Evolutionary conservation across 1,284 basidiomycete species (phyloP).

Genomic region (Tylopilus sp.): DNA sequence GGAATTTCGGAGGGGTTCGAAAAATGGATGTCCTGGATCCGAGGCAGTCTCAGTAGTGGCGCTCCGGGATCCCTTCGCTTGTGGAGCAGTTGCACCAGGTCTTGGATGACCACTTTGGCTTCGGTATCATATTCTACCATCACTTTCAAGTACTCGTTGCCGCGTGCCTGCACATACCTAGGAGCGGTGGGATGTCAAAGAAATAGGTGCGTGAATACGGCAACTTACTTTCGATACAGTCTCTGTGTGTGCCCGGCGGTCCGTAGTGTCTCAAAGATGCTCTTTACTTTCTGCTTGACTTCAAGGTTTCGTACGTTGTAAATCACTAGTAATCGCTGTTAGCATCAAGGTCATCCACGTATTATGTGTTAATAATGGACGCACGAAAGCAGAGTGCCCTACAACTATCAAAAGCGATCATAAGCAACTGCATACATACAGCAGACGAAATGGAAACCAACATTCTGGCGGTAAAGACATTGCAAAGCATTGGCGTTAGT

Average conservation of each 20-base stretch:
- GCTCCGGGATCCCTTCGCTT: slow-evolving; percentile 2
- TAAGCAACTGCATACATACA: background rate
- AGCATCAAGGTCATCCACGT: background rate
- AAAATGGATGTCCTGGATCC: slow-evolving; percentile 19
- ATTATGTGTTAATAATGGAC: slow-evolving; percentile 10
- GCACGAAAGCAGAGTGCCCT: slow-evolving; percentile 26
- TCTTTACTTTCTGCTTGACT: slow-evolving; percentile 12
- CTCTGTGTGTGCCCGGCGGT: slow-evolving; percentile 1
- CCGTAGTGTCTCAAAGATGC: slow-evolving; percentile 14
- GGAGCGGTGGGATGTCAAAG: background rate
- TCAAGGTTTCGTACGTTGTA: slow-evolving; percentile 10
- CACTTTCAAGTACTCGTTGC: slow-evolving; percentile 14
- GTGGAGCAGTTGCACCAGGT: slow-evolving; percentile 27
- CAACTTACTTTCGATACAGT: slow-evolving; percentile 18
- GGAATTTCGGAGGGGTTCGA: slow-evolving; percentile 21
- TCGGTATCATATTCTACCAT: slow-evolving; percentile 20
- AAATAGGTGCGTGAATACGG: accelerated
- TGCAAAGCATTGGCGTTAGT: slow-evolving; percentile 23
- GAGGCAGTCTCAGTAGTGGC: slow-evolving; percentile 7
- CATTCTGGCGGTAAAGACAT: slow-evolving; percentile 29
- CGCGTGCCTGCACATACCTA: slow-evolving; percentile 16
- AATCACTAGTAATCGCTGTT: slow-evolving; percentile 11
- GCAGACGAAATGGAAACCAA: slow-evolving; percentile 7
- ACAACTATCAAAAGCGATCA: slow-evolving; percentile 13
- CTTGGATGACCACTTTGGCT: slow-evolving; percentile 14